Percentiles rank a stretch among this genome's conserved stretches.
Conservation (phyloP, 2,329 filamentous ascomycete species). For the Cladosporium sp. region DNA sequence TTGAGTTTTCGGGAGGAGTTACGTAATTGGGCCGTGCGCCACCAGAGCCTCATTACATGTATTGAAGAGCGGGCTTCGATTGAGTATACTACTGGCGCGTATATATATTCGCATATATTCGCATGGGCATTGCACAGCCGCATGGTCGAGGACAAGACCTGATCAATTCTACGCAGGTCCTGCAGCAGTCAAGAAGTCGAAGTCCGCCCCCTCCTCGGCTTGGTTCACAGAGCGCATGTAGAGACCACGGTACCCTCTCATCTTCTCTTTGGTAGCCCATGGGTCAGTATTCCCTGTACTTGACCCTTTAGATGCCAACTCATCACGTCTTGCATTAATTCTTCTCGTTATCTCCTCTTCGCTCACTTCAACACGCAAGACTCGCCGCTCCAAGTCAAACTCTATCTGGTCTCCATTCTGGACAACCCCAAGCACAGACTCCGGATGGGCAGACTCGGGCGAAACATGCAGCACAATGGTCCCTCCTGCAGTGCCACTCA, state of each 20-base stretch:
- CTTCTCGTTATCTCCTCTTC: constrained; percentile 40
- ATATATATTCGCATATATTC: too few relatives aligned
- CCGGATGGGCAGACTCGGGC: constrained; percentile 47
- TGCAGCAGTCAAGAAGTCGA: constrained; percentile 53
- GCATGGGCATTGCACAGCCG: too few relatives aligned
- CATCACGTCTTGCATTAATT: constrained; percentile 30
- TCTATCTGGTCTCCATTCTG: constrained; percentile 46
- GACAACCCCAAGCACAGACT: constrained; percentile 47
- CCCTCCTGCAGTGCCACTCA: constrained; percentile 54
- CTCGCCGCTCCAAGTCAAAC: constrained; percentile 42
- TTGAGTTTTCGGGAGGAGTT: too few relatives aligned
- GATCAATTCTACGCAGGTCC: constrained; percentile 8
- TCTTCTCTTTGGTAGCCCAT: constrained; percentile 26
- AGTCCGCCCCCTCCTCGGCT: constrained; percentile 57
- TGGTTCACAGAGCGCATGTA: constrained; percentile 59
- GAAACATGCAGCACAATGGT: constrained; percentile 53
- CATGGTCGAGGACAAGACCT: too few relatives aligned
- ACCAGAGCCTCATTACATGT: too few relatives aligned
- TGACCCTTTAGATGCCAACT: constrained; percentile 13
- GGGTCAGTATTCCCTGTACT: constrained; percentile 20
- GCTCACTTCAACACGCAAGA: constrained; percentile 39
- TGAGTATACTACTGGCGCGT: too few relatives aligned
- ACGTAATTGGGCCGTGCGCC: too few relatives aligned
- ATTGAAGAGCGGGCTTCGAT: too few relatives aligned
- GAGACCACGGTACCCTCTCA: constrained; percentile 56